These are phyloP conservation scores for Rubroboletus satanas DNA, from an alignment of 768 basidiomycete species.

Conservation along the genomic window DNA sequence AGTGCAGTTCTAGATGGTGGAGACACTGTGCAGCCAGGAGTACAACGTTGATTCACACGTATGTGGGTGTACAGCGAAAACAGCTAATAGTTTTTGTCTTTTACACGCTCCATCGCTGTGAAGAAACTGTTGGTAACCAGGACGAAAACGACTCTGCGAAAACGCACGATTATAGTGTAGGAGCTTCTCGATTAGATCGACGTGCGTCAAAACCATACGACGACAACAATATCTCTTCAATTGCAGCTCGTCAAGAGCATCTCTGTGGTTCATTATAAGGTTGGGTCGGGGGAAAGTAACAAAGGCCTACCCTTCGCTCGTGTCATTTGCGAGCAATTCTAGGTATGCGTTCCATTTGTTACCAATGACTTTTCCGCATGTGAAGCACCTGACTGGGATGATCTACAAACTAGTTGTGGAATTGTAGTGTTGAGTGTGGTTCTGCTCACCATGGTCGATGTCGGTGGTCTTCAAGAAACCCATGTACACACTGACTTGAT, in stretches of 20 bases:
- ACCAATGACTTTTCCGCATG: conserved; percentile 95
- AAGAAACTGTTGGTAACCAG: not conserved
- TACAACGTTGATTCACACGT: not conserved
- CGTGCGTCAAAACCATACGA: conserved; percentile 96
- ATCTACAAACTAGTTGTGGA: conserved; percentile 51
- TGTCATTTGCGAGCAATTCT: conserved; percentile 72
- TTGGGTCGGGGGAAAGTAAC: not conserved
- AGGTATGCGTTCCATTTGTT: conserved; percentile 94
- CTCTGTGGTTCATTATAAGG: conserved; percentile 42
- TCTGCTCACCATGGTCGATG: conserved; percentile 24
- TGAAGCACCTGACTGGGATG: conserved; percentile 93
- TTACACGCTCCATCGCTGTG: conserved; percentile 33
- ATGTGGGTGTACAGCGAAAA: not conserved
- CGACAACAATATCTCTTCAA: conserved; percentile 94
- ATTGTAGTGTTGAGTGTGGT: not conserved
- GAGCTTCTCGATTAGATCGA: conserved; percentile 95
- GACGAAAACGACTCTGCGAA: conserved; percentile 27
- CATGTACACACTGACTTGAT: not conserved
- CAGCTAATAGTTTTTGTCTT: conserved; percentile 25
- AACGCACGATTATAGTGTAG: conserved; percentile 87
- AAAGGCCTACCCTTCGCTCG: conserved; percentile 77
- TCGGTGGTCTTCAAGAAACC: not conserved
- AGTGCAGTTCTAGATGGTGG: not conserved
- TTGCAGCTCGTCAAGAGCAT: conserved; percentile 85
- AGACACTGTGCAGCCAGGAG: not conserved